A percentile compares a stretch with the other conserved stretches of the same genome.
Evolutionary conservation across 495 filamentous ascomycete genomes (phyloP).

Genomic region (Apiosordaria backusii): DNA sequence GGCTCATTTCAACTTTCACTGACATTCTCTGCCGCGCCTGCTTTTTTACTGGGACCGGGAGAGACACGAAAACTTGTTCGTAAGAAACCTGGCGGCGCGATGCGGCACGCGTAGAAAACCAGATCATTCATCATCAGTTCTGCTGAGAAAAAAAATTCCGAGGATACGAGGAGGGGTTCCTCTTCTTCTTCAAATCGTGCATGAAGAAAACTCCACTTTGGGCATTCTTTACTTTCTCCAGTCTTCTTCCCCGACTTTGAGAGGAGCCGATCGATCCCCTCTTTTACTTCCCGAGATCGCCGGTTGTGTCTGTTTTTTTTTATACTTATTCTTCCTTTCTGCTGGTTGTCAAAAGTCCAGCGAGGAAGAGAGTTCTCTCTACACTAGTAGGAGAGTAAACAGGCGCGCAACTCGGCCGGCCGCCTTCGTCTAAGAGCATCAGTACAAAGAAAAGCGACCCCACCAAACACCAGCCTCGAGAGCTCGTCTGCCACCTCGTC

Average conservation of each 20-base stretch:
- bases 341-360: too few species aligned
- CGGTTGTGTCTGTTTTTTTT: background rate
- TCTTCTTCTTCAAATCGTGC: background rate
- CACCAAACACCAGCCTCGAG: background rate
- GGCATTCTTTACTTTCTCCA: background rate
- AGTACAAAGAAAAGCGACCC: background rate
- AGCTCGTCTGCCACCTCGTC: background rate
- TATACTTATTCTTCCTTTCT: background rate
- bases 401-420: too few species aligned
- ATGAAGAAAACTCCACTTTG: background rate
- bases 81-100: background rate
- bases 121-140: background rate
- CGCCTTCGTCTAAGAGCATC: background rate
- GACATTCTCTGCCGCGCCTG: too few species aligned
- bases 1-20: background rate
- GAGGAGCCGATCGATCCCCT: background rate
- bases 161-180: background rate
- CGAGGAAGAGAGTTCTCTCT: too few species aligned
- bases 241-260: background rate
- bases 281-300: background rate
- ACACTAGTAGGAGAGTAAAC: too few species aligned
- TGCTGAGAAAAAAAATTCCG: background rate
- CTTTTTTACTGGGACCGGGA: too few species aligned
- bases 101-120: background rate
- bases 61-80: background rate